phyloP scores from a whole-genome alignment of 257 asterid species.

The Ophiorrhiza pumila region DNA sequence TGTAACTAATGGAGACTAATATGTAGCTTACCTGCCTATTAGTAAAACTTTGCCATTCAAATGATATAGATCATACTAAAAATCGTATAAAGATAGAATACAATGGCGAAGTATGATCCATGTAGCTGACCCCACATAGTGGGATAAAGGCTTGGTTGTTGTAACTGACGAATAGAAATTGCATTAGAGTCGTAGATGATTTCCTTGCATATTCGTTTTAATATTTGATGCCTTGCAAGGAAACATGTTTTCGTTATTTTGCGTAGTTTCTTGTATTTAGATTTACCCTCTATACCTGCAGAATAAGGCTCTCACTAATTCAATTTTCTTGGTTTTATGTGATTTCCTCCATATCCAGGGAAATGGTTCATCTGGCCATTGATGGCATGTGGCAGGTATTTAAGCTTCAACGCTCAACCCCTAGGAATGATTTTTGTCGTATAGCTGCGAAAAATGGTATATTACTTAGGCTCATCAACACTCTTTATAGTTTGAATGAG shows the following conservation, averaged over 20 bases:
- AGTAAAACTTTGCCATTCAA: too few relatives aligned
- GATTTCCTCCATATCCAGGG: conserved; percentile 51
- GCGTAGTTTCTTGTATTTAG: neutral
- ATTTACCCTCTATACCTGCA: neutral
- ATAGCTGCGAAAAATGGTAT: conserved; percentile 94
- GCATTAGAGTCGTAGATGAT: neutral
- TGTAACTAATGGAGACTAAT: too few relatives aligned
- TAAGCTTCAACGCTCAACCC: conserved; percentile 92
- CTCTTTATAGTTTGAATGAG: conserved; percentile 91
- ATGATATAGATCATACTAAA: too few relatives aligned
- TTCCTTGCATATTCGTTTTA: conserved; percentile 1
- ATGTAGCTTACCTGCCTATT: too few relatives aligned
- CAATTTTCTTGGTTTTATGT: conserved; percentile 19
- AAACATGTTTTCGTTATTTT: neutral
- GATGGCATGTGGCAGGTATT: conserved; percentile 99
- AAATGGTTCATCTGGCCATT: conserved; percentile 98
- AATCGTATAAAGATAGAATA: too few relatives aligned
- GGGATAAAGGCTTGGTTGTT: neutral
- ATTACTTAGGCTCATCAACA: conserved; percentile 83
- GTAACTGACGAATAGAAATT: neutral
- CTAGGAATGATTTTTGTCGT: conserved; percentile 92
- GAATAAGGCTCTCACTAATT: conserved; percentile 13
- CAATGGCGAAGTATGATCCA: too few relatives aligned
- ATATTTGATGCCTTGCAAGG: neutral
- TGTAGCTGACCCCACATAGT: too few relatives aligned